A percentile compares a stretch with the other conserved stretches of the same genome.
Evolutionary conservation across 1,284 basidiomycete genomes (phyloP).

Genomic region (Golubevia sp.): DNA sequence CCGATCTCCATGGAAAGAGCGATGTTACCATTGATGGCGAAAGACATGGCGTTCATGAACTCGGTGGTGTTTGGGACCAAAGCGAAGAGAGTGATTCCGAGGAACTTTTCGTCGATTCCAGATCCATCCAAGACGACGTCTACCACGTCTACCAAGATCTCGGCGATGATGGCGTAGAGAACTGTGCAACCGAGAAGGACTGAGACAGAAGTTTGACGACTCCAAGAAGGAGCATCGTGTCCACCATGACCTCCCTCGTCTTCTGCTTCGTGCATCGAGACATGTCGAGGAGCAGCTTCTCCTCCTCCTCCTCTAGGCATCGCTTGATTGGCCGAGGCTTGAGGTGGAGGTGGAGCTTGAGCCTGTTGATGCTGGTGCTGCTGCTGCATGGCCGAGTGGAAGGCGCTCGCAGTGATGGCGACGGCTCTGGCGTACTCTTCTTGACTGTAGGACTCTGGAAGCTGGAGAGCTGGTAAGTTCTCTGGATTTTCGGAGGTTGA

Average conservation of each 20-base stretch:
- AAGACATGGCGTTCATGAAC: conserved; percentile 99
- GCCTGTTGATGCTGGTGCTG: conserved; percentile 11
- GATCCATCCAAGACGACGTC: conserved; percentile 92
- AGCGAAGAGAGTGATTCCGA: conserved; percentile 94
- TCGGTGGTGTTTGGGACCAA: conserved; percentile 98
- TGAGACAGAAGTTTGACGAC: conserved; percentile 34
- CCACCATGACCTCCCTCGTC: conserved; percentile 72
- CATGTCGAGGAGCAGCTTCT: conserved; percentile 15
- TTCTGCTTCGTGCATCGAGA: conserved; percentile 31
- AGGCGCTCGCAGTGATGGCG: conserved; percentile 40
- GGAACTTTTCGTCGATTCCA: conserved; percentile 94
- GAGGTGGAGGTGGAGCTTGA: not conserved
- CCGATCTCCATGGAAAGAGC: conserved; percentile 96
- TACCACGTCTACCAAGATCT: conserved; percentile 91
- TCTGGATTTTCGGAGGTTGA: not conserved
- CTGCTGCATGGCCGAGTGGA: conserved; percentile 37
- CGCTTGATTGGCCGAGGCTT: conserved; percentile 14
- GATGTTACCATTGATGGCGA: conserved; percentile 95
- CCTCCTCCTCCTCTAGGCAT: conserved; percentile 3
- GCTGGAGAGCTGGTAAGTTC: conserved; percentile 19
- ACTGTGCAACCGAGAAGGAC: conserved; percentile 73
- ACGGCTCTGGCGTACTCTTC: conserved; percentile 48
- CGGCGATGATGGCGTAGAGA: conserved; percentile 93
- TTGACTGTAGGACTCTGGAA: conserved; percentile 37
- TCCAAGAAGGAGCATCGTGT: conserved; percentile 85